phyloP scores from a whole-genome alignment of 176 grass and related monocot species.

The Oryza meyeriana region DNA sequence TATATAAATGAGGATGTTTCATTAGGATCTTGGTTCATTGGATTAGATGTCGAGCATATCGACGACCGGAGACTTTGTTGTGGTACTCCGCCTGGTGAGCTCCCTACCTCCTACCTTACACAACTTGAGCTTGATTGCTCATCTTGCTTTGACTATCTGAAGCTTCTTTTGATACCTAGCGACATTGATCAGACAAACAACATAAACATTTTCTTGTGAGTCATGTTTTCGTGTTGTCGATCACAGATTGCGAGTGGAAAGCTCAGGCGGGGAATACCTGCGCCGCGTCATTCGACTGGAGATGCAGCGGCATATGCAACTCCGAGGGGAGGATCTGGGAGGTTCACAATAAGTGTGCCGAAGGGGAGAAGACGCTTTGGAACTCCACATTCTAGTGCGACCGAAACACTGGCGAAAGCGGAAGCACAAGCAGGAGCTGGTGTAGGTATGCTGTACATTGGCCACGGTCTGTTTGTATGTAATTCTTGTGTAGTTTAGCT shows the following conservation, averaged over 20 bases:
- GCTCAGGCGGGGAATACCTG: constrained; percentile 79
- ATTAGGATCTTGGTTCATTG: constrained; percentile 79
- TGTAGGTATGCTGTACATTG: constrained; percentile 33
- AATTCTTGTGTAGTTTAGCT: constrained; percentile 49
- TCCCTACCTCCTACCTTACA: neutral
- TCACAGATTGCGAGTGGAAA: constrained; percentile 90
- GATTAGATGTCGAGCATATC: constrained; percentile 75
- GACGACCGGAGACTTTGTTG: constrained; percentile 83
- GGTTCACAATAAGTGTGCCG: constrained; percentile 71
- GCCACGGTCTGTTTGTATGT: constrained; percentile 26
- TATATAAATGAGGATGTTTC: constrained; percentile 94
- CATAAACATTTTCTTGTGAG: neutral
- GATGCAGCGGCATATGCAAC: constrained; percentile 90
- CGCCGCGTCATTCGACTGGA: constrained; percentile 81
- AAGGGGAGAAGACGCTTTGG: constrained; percentile 60
- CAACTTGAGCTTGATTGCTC: neutral
- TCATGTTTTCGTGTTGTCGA: neutral
- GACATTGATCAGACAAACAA: neutral
- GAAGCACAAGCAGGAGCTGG: neutral
- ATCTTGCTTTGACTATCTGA: neutral
- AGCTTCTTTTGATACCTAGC: neutral
- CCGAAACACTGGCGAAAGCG: neutral
- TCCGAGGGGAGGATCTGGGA: constrained; percentile 81
- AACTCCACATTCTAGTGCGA: constrained; percentile 60
- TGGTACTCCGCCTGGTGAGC: constrained; percentile 79